Base-by-base conservation (phyloP, 345 rosid species). In the Psidium friedrichsthalianum region DNA sequence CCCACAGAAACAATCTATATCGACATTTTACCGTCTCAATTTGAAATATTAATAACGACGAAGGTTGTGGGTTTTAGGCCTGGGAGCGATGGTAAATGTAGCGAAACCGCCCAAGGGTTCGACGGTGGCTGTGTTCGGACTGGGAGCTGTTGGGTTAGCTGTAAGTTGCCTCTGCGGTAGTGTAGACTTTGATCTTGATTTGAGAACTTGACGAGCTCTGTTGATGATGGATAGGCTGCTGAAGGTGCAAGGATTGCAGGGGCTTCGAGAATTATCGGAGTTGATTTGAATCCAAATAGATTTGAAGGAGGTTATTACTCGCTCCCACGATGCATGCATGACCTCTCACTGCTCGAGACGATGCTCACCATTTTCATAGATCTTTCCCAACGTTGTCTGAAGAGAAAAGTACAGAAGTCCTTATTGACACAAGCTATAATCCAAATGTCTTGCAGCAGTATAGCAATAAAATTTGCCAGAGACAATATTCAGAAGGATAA, bases 91-190 rank as follows among this genome's bases (percentile, higher is more conserved):
- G 49, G 32, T 91, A 5, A 91, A 91, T 59, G 93, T 91, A 44
- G 91, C 92, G 24, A 91, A 91, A 83, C 93, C 92, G 9, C 51
- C 64, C n/a, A 86, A 86, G 82, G 91, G 92, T 57, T 82, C 86
- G 2, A 84, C 92, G 2, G 88, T 91, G 3, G 90, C 93, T 40
- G 32, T 91, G 25, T 91, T 88, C 57, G 93, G 93, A 76, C 80
- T 91, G n/a, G 93, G 93, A 58, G 92, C 92, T 61, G 92, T 91
- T 40, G 93, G 93, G 49, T 86, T 90, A 21, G 87, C 93, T 20
- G 92, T 87, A 82, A 87, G 87, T 86, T 52, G 44, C 27, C 44
- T 44, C 36, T n/a, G 40, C 56, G 6, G 2, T 49, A 12, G 18
- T 64, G 47, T 69, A 32, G 78, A 69, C 78, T 32, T 69, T 32